Percentiles rank a stretch among this genome's conserved stretches.
Evolutionary conservation across 257 asterid genomes (phyloP).

Genomic region (Solanum neorickii): DNA sequence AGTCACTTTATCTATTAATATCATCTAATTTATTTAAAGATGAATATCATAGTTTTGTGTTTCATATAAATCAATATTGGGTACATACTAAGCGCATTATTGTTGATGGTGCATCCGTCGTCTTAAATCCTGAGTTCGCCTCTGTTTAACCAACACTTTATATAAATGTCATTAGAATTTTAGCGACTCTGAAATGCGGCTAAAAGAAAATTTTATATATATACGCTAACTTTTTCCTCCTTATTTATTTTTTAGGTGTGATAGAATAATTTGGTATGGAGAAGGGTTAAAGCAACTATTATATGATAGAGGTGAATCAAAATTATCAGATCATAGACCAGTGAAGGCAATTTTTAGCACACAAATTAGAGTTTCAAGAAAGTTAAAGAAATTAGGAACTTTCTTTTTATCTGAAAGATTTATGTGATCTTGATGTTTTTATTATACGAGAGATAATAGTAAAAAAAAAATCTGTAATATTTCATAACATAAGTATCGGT

Average conservation of each 20-base stretch:
- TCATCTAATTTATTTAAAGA: too few relatives aligned
- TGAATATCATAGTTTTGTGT: too few relatives aligned
- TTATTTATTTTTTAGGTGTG: slow-evolving; percentile 32
- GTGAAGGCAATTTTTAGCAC: slow-evolving; percentile 43
- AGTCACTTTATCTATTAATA: too few relatives aligned
- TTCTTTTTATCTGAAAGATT: slow-evolving; percentile 43
- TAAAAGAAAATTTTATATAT: neutral
- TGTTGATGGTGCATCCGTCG: too few relatives aligned
- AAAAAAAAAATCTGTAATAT: too few relatives aligned
- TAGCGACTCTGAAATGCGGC: too few relatives aligned
- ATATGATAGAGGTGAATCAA: slow-evolving; percentile 46
- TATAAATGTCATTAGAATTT: too few relatives aligned
- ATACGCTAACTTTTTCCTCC: neutral
- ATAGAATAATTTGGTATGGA: slow-evolving; percentile 58
- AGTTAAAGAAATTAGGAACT: slow-evolving; percentile 18
- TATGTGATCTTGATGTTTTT: neutral
- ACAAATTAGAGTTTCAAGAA: slow-evolving; percentile 17
- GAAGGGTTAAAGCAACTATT: slow-evolving; percentile 42
- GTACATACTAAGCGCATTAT: too few relatives aligned
- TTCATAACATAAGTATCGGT: too few relatives aligned
- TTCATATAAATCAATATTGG: too few relatives aligned
- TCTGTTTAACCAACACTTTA: too few relatives aligned
- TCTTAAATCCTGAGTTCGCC: too few relatives aligned
- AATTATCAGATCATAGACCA: slow-evolving; percentile 55
- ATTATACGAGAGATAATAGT: neutral